These are phyloP conservation scores for Jackrogersella minutella DNA, from an alignment of 495 filamentous ascomycete genomes.

Conservation along the genomic window DNA sequence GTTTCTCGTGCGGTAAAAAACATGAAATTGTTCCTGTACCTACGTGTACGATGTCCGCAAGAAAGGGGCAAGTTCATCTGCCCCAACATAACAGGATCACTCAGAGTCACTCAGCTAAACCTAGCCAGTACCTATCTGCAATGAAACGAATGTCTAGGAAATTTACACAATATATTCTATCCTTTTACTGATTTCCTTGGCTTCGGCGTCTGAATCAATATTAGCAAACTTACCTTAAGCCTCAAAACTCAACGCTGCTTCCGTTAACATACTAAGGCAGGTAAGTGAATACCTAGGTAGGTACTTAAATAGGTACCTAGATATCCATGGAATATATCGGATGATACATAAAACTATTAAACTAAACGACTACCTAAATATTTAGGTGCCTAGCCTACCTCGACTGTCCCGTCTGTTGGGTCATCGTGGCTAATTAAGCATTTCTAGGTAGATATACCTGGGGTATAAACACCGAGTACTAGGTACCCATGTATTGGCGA, in stretches of 20 bases:
- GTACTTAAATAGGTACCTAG: background rate
- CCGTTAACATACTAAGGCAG: no score
- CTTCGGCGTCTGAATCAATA: background rate
- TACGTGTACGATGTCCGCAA: background rate
- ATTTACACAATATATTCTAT: background rate
- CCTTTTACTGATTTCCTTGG: background rate
- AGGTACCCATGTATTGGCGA: no score
- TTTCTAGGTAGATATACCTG: background rate
- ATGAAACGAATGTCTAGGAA: background rate
- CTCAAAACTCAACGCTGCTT: background rate
- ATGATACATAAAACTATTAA: background rate
- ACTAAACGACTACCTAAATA: background rate
- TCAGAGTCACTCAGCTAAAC: background rate
- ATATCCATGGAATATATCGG: background rate
- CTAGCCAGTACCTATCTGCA: background rate
- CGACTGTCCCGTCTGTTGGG: background rate
- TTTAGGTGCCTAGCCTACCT: background rate
- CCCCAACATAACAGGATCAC: background rate
- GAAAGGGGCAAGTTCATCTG: conserved; percentile 41
- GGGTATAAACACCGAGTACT: background rate
- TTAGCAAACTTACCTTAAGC: conserved; percentile 3
- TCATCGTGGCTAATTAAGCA: background rate
- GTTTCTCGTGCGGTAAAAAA: background rate
- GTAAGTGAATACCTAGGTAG: background rate
- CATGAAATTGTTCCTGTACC: background rate